Conservation (phyloP, 2,329 filamentous ascomycete species). For the Mycosphaerella sp. region DNA sequence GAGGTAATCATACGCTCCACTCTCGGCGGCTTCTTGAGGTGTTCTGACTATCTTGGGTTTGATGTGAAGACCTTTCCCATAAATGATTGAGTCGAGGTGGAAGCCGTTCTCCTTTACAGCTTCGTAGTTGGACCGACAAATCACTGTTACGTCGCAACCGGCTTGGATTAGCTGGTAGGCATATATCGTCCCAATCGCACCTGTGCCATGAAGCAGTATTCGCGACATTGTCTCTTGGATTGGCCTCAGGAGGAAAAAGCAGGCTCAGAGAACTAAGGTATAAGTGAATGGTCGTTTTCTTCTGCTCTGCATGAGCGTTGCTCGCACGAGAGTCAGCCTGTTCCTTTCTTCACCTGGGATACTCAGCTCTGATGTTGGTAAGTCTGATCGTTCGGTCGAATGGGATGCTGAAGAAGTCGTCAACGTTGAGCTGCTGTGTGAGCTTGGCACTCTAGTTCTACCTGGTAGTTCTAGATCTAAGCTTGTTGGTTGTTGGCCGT, state of each 20-base stretch:
- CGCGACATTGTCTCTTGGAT: constrained; percentile 17
- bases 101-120: constrained; percentile 39
- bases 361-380: too few species aligned
- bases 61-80: constrained; percentile 34
- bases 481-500: too few species aligned
- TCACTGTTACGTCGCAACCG: constrained; percentile 37
- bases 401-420: too few species aligned
- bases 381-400: too few species aligned
- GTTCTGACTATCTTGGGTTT: constrained; percentile 34
- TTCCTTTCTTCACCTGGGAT: too few species aligned
- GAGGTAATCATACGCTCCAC: constrained; percentile 43
- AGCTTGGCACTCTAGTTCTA: too few species aligned
- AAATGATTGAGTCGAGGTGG: constrained; percentile 37
- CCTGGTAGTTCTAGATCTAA: too few species aligned
- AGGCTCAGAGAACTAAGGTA: neutral
- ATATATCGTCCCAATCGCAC: constrained; percentile 41
- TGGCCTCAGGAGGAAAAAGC: neutral
- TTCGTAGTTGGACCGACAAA: constrained; percentile 44
- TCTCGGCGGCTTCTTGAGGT: constrained; percentile 34
- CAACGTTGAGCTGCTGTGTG: too few species aligned
- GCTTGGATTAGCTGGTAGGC: constrained; percentile 39
- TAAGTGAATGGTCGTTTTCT: neutral
- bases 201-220: constrained; percentile 41
- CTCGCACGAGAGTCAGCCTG: too few species aligned
- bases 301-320: neutral